phyloP scores from a whole-genome alignment of 345 rosid species.

The Heritiera fomes region DNA sequence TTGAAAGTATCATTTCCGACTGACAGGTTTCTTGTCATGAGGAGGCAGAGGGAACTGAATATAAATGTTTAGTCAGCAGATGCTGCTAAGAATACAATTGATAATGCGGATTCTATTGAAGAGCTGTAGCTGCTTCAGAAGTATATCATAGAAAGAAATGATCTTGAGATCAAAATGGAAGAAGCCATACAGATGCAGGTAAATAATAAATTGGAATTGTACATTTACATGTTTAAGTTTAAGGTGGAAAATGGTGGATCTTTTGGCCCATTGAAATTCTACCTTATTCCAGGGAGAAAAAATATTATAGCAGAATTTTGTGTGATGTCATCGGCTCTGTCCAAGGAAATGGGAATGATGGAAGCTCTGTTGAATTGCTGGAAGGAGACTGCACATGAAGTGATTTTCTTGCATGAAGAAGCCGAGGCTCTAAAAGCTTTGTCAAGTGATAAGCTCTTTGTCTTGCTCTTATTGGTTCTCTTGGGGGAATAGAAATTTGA shows the following conservation, averaged over 20 bases:
- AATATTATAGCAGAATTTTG: conserved; percentile 83
- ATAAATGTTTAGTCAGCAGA: conserved; percentile 64
- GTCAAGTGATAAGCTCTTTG: conserved; percentile 62
- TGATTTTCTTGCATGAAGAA: conserved; percentile 66
- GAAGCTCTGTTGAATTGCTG: conserved; percentile 86
- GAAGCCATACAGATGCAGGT: conserved; percentile 89
- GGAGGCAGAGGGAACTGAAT: conserved; percentile 83
- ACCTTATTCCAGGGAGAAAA: conserved; percentile 54
- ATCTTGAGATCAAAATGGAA: conserved; percentile 79
- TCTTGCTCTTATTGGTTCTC: neutral
- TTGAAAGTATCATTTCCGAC: conserved; percentile 55
- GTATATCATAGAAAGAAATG: conserved; percentile 80
- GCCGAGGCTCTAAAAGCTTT: conserved; percentile 56
- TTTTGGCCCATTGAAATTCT: conserved; percentile 25
- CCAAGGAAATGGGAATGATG: conserved; percentile 95
- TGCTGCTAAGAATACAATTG: conserved; percentile 54
- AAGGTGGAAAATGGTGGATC: conserved; percentile 16
- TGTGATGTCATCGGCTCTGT: conserved; percentile 90
- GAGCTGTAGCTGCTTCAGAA: conserved; percentile 72
- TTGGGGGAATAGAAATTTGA: neutral
- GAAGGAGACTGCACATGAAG: conserved; percentile 86
- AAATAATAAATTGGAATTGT: conserved; percentile 14
- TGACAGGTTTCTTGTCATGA: conserved; percentile 63
- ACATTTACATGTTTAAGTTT: neutral
- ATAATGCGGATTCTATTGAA: conserved; percentile 53